Percentiles rank a stretch among this genome's conserved stretches.
phyloP scores from a whole-genome alignment of 1,284 basidiomycete species.

The Macrocystidia cucumis region DNA sequence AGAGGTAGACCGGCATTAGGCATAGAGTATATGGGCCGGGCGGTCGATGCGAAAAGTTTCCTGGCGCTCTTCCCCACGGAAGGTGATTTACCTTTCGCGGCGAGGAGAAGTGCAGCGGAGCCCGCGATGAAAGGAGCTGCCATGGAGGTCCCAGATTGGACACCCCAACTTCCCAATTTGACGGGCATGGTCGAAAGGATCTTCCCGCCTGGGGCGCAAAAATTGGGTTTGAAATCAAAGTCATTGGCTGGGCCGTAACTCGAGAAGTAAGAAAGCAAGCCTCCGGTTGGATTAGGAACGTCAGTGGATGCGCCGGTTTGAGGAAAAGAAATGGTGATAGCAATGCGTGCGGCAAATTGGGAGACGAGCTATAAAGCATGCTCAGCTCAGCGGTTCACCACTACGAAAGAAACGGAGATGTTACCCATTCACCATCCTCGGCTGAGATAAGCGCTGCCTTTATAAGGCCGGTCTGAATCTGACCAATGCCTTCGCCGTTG shows the following conservation, averaged over 20 bases:
- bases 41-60: slow-evolving; percentile 53
- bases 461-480: too few relatives aligned
- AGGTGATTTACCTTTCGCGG: slow-evolving; percentile 39
- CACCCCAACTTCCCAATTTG: slow-evolving; percentile 37
- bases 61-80: slow-evolving; percentile 33
- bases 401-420: not conserved
- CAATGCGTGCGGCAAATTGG: slow-evolving; percentile 27
- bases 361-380: slow-evolving; percentile 24
- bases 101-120: slow-evolving; percentile 54
- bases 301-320: slow-evolving; percentile 29
- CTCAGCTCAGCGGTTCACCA: slow-evolving; percentile 1
- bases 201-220: slow-evolving; percentile 54
- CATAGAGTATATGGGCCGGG: slow-evolving; percentile 38
- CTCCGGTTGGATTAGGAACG: slow-evolving; percentile 38
- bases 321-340: slow-evolving; percentile 40
- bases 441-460: too few relatives aligned
- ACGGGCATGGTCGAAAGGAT: slow-evolving; percentile 53
- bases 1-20: slow-evolving; percentile 40
- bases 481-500: too few relatives aligned
- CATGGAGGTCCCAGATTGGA: slow-evolving; percentile 37
- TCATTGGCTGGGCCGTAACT: slow-evolving; percentile 56
- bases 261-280: slow-evolving; percentile 46
- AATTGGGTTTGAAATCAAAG: slow-evolving; percentile 47
- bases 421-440: slow-evolving; percentile 21
- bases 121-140: slow-evolving; percentile 54